Evolutionary conservation across 257 asterid species (phyloP).

Genomic region (Solanum tacnaense): DNA sequence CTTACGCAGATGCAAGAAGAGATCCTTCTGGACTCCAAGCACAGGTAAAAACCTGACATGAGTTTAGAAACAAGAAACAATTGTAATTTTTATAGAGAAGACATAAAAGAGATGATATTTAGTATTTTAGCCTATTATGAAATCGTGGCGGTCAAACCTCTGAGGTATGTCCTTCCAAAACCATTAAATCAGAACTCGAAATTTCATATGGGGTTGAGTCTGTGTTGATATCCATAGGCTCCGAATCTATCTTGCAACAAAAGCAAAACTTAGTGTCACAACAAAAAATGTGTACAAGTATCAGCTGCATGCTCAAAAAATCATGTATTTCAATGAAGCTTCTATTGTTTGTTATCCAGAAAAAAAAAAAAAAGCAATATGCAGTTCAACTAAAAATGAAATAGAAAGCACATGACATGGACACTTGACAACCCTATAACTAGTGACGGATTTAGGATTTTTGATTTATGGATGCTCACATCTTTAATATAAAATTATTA

Average conservation of each 20-base stretch:
- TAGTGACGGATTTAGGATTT: background rate
- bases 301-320: background rate
- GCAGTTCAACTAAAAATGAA: too few relatives aligned
- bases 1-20: conserved; percentile 97
- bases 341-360: too few relatives aligned
- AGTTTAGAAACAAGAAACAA: conserved; percentile 2
- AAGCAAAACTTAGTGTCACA: background rate
- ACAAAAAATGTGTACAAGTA: background rate
- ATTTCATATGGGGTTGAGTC: conserved; percentile 55
- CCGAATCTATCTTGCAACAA: conserved; percentile 48
- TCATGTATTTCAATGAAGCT: too few relatives aligned
- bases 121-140: background rate
- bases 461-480: background rate
- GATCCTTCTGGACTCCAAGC: conserved; percentile 89
- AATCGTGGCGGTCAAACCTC: conserved; percentile 44
- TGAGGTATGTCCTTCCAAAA: conserved; percentile 65
- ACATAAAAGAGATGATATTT: background rate
- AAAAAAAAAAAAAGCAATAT: too few relatives aligned
- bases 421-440: too few relatives aligned
- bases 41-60: conserved; percentile 84
- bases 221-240: conserved; percentile 76
- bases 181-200: conserved; percentile 50
- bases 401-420: too few relatives aligned
- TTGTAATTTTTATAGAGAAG: background rate
- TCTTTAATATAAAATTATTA: too few relatives aligned